Percentiles rank a stretch among this genome's conserved stretches.
Evolutionary conservation across 495 filamentous ascomycete genomes (phyloP).

Genomic region (Sphaerosporella brunnea): DNA sequence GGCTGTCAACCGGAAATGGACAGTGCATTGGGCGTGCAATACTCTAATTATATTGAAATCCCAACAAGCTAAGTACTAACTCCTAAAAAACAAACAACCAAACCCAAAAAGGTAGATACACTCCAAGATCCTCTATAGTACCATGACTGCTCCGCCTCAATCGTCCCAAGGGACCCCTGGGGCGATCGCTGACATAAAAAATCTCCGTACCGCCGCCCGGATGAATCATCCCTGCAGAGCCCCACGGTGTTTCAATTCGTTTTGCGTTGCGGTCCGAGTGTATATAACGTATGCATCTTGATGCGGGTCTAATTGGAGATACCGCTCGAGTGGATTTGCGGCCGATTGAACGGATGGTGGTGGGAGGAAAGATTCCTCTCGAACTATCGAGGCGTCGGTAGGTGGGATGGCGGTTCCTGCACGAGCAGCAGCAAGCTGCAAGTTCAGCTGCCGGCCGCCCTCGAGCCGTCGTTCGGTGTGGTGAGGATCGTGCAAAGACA

Average conservation of each 20-base stretch:
- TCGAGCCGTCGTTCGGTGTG: conserved; percentile 23
- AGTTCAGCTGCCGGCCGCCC: conserved; percentile 18
- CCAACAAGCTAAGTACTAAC: too few species aligned
- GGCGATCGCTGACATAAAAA: too few species aligned
- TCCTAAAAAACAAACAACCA: too few species aligned
- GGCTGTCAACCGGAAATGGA: too few species aligned
- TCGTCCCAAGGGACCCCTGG: too few species aligned
- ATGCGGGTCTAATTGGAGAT: conserved; percentile 15
- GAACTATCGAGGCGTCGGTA: conserved; percentile 20
- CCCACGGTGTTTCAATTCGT: conserved; percentile 15
- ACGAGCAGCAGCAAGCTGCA: conserved; percentile 18
- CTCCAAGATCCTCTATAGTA: too few species aligned
- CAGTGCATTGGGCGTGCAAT: too few species aligned
- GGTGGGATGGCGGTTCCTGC: conserved; percentile 15
- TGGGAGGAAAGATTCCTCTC: conserved; percentile 15
- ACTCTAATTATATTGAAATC: too few species aligned
- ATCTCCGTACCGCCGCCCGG: too few species aligned
- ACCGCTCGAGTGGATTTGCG: conserved; percentile 18
- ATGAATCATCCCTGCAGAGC: conserved; percentile 3
- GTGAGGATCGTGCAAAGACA: conserved; percentile 8
- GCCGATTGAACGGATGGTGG: background rate
- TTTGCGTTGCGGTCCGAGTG: conserved; percentile 17
- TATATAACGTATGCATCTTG: conserved; percentile 23
- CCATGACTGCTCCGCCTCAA: too few species aligned
- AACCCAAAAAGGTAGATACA: too few species aligned